These are phyloP conservation scores for Cryptosporidium baileyi DNA, from an alignment of 169 alveolate species.

Conservation along the genomic window DNA sequence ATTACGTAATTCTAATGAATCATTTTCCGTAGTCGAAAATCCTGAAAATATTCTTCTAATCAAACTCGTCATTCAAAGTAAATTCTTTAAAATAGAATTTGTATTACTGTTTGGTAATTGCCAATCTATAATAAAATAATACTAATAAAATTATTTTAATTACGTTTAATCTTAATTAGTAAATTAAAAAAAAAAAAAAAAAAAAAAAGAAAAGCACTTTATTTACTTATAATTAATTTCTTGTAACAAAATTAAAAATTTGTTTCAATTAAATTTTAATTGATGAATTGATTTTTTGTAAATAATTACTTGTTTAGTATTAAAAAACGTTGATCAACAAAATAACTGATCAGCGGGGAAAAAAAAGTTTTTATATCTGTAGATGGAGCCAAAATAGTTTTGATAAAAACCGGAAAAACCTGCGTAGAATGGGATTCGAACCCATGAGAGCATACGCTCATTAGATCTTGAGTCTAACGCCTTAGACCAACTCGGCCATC, in stretches of 20 bases:
- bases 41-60: conserved; percentile 30
- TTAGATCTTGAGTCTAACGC: conserved; percentile 84
- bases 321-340: no score
- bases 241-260: no score
- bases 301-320: no score
- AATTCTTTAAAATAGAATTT: background rate
- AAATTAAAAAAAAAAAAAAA: no score
- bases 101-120: background rate
- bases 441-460: conserved; percentile 83
- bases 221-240: no score
- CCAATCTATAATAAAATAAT: background rate
- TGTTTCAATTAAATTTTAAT: no score
- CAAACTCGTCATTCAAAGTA: conserved; percentile 21
- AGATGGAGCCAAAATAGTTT: background rate
- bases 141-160: background rate
- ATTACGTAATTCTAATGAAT: background rate
- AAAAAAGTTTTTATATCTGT: background rate
- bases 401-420: background rate
- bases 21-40: background rate
- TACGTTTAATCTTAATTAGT: no score
- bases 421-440: conserved; percentile 83
- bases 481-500: conserved; percentile 84
- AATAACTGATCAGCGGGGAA: no score
- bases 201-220: no score
- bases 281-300: no score